These are phyloP conservation scores for Gentiana macrophylla DNA, from an alignment of 257 asterid species.

Conservation along the genomic window DNA sequence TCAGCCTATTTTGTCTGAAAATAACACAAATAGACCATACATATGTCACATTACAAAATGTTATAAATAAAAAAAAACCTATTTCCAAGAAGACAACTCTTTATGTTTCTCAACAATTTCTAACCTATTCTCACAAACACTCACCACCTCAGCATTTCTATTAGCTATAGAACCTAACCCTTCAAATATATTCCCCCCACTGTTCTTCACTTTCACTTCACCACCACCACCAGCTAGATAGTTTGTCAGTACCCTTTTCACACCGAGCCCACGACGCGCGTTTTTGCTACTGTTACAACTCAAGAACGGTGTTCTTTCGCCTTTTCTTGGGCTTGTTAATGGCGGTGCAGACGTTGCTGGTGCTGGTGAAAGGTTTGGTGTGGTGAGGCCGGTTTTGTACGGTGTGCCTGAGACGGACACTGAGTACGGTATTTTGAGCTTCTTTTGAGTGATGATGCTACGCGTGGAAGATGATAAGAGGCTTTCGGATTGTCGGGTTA, in stretches of 20 bases:
- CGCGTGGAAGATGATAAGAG: slow-evolving; percentile 26
- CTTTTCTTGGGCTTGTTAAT: slow-evolving; percentile 43
- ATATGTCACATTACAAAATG: no score
- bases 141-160: slow-evolving; percentile 21
- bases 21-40: no score
- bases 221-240: slow-evolving; percentile 38
- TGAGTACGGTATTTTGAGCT: slow-evolving; percentile 35
- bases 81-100: slow-evolving; percentile 18
- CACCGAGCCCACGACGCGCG: slow-evolving; percentile 67
- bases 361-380: slow-evolving; percentile 59
- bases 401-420: slow-evolving; percentile 70
- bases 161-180: slow-evolving; percentile 27
- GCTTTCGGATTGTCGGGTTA: slow-evolving; percentile 49
- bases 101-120: slow-evolving; percentile 11
- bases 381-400: slow-evolving; percentile 36
- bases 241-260: slow-evolving; percentile 54
- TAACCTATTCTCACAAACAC: neutral
- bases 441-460: slow-evolving; percentile 34
- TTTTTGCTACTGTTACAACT: slow-evolving; percentile 30
- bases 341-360: neutral
- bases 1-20: no score
- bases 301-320: slow-evolving; percentile 48
- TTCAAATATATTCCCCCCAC: slow-evolving; percentile 24
- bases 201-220: slow-evolving; percentile 38
- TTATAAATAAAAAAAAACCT: neutral